phyloP scores from a whole-genome alignment of 1,284 basidiomycete species.

The Sutorius eximius region DNA sequence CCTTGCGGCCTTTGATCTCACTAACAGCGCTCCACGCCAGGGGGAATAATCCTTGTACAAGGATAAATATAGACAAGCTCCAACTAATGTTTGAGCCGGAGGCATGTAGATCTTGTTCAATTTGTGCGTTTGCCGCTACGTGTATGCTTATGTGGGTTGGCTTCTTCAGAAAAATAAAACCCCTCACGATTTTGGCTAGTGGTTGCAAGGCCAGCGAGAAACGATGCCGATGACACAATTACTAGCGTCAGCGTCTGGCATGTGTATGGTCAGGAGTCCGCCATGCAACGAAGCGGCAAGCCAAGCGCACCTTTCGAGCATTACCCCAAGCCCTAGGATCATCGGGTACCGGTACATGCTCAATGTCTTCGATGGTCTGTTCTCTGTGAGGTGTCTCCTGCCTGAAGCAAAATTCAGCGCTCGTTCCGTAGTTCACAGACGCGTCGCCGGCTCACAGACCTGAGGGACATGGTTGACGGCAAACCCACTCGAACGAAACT shows the following conservation, averaged over 20 bases:
- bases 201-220: constrained; percentile 68
- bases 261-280: background rate
- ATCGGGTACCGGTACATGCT: constrained; percentile 65
- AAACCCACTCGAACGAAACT: background rate
- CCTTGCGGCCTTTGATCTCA: constrained; percentile 81
- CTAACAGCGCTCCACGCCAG: constrained; percentile 73
- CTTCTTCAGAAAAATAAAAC: background rate
- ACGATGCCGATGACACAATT: constrained; percentile 62
- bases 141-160: background rate
- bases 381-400: background rate
- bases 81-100: constrained; percentile 70
- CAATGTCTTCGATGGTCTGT: constrained; percentile 49
- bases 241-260: constrained; percentile 52
- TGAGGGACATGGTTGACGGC: constrained; percentile 14
- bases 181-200: constrained; percentile 69
- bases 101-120: constrained; percentile 67
- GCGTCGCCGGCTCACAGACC: constrained; percentile 6
- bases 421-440: background rate
- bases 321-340: constrained; percentile 78
- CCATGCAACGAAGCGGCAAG: background rate
- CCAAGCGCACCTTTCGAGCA: constrained; percentile 53
- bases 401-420: constrained; percentile 5
- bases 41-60: constrained; percentile 72
- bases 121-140: constrained; percentile 67
- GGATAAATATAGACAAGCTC: constrained; percentile 76